These are phyloP conservation scores for Cornus controversa DNA, from an alignment of 148 eudicot species.

Conservation along the genomic window DNA sequence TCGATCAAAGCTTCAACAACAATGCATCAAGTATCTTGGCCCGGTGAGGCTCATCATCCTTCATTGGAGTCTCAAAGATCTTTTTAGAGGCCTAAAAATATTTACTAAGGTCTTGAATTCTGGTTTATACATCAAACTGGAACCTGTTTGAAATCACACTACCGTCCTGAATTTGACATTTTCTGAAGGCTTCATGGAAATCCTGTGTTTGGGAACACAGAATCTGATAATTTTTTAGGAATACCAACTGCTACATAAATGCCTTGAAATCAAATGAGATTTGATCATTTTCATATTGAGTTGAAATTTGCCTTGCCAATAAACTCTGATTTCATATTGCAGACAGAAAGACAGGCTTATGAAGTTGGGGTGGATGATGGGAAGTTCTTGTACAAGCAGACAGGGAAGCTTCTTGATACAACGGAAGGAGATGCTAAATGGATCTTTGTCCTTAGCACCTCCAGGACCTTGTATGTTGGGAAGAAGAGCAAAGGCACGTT, in stretches of 20 bases:
- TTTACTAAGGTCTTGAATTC: background rate
- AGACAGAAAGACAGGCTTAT: constrained; percentile 67
- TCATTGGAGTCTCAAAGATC: background rate
- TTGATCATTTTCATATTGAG: background rate
- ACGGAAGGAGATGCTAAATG: constrained; percentile 51
- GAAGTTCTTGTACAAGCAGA: constrained; percentile 43
- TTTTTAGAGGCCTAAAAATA: background rate
- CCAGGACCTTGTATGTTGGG: constrained; percentile 58
- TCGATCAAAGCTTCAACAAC: constrained; percentile 50
- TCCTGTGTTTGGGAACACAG: too few species aligned
- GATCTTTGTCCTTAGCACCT: constrained; percentile 75
- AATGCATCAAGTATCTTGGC: constrained; percentile 76
- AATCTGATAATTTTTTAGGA: too few species aligned
- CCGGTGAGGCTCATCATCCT: constrained; percentile 36
- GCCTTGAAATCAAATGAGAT: background rate
- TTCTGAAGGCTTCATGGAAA: too few species aligned
- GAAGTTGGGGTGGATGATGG: constrained; percentile 57
- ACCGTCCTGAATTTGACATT: background rate
- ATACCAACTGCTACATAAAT: background rate
- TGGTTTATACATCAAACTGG: background rate
- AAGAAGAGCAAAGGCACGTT: constrained; percentile 62
- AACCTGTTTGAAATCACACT: background rate
- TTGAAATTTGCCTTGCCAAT: background rate
- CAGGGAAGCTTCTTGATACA: constrained; percentile 49
- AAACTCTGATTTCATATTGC: constrained; percentile 1